Evolutionary conservation across 805 yeast species (phyloP).

Genomic region (Wickerhamomyces silvicola): DNA sequence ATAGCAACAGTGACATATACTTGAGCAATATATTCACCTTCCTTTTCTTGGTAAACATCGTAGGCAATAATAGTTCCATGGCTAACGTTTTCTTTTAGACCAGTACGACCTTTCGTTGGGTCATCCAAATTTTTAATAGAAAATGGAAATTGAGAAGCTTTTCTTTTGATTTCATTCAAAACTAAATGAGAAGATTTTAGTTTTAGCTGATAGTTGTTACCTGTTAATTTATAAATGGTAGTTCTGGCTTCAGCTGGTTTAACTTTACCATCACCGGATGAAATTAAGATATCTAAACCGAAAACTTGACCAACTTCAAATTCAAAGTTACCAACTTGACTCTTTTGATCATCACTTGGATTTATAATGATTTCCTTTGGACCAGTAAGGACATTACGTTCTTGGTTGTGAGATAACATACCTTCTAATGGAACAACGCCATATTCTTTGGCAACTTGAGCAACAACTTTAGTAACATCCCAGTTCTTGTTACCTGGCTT

Average conservation of each 20-base stretch:
- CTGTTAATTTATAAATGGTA: conserved; percentile 66
- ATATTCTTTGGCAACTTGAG: conserved; percentile 51
- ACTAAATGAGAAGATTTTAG: conserved; percentile 64
- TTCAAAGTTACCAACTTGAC: conserved; percentile 53
- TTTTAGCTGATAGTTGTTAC: conserved; percentile 60
- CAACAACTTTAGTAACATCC: conserved; percentile 67
- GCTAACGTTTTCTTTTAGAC: conserved; percentile 63
- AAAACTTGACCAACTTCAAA: conserved; percentile 74
- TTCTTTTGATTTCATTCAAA: conserved; percentile 60
- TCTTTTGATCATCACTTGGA: conserved; percentile 62
- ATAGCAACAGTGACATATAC: conserved; percentile 69
- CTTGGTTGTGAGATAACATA: conserved; percentile 70
- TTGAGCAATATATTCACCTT: conserved; percentile 62
- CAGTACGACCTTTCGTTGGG: conserved; percentile 66
- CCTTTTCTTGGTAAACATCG: conserved; percentile 62
- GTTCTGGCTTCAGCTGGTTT: conserved; percentile 53
- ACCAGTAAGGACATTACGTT: conserved; percentile 61
- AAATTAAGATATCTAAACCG: conserved; percentile 66
- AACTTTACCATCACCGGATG: conserved; percentile 62
- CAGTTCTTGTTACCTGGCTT: conserved; percentile 64
- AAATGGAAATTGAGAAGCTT: conserved; percentile 64
- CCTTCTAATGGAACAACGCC: conserved; percentile 63
- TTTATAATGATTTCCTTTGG: conserved; percentile 71
- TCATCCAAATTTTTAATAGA: conserved; percentile 59
- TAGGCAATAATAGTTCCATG: conserved; percentile 63